Conservation (phyloP, 2,329 filamentous ascomycete genomes). For the Calonectria pseudoturangicola region DNA sequence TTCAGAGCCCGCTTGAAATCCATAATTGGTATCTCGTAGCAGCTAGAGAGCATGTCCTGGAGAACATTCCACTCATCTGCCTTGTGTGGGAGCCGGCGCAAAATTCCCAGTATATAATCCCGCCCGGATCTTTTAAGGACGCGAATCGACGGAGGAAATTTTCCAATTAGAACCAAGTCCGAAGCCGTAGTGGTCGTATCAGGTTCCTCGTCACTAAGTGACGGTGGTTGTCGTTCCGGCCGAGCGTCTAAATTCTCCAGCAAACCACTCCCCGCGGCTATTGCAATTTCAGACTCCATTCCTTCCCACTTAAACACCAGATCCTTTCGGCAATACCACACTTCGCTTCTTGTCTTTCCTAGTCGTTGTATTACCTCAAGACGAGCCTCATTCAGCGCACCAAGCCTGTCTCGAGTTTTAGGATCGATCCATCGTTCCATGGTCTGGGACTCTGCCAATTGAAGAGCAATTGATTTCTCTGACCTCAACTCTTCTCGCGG, state of each 20-base stretch:
- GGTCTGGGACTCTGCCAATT: neutral
- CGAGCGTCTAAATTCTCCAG: neutral
- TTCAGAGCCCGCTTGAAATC: neutral
- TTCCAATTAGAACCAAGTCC: too few relatives aligned
- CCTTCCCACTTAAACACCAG: constrained; percentile 13
- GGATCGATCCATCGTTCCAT: constrained; percentile 11
- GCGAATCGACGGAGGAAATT: neutral
- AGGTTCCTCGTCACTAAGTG: neutral
- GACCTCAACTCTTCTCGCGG: neutral
- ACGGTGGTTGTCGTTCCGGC: neutral
- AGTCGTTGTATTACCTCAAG: neutral
- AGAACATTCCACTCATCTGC: constrained; percentile 8
- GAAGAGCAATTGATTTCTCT: neutral
- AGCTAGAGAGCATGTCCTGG: neutral
- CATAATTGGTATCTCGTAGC: neutral
- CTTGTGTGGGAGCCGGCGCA: neutral
- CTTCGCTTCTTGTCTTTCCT: neutral
- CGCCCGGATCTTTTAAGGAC: neutral
- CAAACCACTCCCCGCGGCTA: neutral
- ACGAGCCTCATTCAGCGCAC: neutral
- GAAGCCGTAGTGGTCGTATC: neutral
- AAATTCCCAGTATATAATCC: neutral
- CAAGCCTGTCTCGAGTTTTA: constrained; percentile 2
- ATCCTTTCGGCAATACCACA: constrained; percentile 2
- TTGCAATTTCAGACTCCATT: neutral